Evolutionary conservation across 2,329 filamentous ascomycete genomes (phyloP).

Genomic region (Xylaria sp.): DNA sequence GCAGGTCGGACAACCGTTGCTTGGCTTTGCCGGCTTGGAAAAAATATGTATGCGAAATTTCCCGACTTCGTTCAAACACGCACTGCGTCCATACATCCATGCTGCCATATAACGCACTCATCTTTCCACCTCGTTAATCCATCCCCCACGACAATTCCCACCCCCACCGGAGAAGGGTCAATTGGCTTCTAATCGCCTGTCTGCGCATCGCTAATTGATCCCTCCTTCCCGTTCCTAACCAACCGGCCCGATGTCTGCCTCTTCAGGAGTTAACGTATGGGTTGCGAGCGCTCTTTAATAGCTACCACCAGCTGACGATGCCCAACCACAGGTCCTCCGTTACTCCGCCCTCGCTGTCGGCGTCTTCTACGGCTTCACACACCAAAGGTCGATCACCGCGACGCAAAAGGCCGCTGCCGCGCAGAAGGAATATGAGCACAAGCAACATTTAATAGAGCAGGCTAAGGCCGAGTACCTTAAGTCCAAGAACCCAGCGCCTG

Average conservation of each 20-base stretch:
- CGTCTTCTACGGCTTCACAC: slow-evolving; percentile 93
- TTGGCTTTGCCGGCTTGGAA: slow-evolving; percentile 7
- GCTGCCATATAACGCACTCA: slow-evolving; percentile 27
- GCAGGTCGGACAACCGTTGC: too few relatives aligned
- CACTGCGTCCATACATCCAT: neutral
- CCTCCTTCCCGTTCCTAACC: slow-evolving; percentile 34
- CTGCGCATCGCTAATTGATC: slow-evolving; percentile 30
- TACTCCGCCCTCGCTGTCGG: slow-evolving; percentile 92
- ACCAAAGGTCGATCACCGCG: slow-evolving; percentile 80
- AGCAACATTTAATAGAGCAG: slow-evolving; percentile 87
- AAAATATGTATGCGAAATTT: slow-evolving; percentile 42
- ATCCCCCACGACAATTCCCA: slow-evolving; percentile 39
- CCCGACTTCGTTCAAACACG: slow-evolving; percentile 33
- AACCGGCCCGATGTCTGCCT: slow-evolving; percentile 60
- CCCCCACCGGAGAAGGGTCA: slow-evolving; percentile 46
- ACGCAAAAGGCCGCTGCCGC: slow-evolving; percentile 70
- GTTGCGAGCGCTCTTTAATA: slow-evolving; percentile 30
- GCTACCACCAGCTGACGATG: slow-evolving; percentile 13
- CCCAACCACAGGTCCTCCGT: slow-evolving; percentile 77
- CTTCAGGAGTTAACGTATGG: slow-evolving; percentile 71
- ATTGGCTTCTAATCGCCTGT: slow-evolving; percentile 48
- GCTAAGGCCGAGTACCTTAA: slow-evolving; percentile 90
- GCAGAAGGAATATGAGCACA: slow-evolving; percentile 85
- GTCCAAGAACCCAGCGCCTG: slow-evolving; percentile 61
- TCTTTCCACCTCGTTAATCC: slow-evolving; percentile 23